Evolutionary conservation across 2,329 filamentous ascomycete genomes (phyloP), one percentile per base, ranked within the genome.

Genomic region (Apiospora phragmitis): DNA sequence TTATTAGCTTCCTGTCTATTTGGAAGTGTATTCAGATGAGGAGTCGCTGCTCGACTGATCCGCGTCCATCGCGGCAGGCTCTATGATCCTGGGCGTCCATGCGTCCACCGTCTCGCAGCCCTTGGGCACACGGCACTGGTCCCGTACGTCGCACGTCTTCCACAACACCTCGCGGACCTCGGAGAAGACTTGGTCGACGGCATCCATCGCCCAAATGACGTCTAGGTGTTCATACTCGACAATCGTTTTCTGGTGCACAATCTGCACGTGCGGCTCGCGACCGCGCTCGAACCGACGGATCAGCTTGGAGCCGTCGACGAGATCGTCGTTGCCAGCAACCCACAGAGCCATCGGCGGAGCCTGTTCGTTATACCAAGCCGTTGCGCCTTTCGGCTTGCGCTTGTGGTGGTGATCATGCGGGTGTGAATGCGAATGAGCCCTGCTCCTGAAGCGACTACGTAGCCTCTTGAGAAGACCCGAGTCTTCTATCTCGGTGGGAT

Each of bases 201-300:
- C 90, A 77, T 98, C 94, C 86, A 98, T 94, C 0, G 95, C 94
- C 95, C 95, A 98, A 47, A 98, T 90, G 1, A 98, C 94, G 81
- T 98, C 95, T 5, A 98, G 86, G 81, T 98, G 95, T 82, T 98
- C 95, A 79, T 97, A 97, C 65, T 92, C 93, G 3, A 93, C 90
- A 59, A 98, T 92, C 29, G 97, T 85, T 78, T 94, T 97, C 73
- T 88, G 88, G 81, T 97, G 93, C 5, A 97, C 93, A 6, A 98
- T 83, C 49, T 88, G 85, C 11, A 97, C 94, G 77, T 94, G 86
- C 1, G 95, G 95, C 80, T 98, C 95, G 35, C 93, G 86, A 0
- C 92, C 93, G 55, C 88, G 87, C 76, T 93, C 88, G 73, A 98
- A 93, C 1, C 95, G 87, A 26, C 89, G 85, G 3, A 98, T 84